Percentiles rank a stretch among this genome's conserved stretches.
These are phyloP conservation scores for Serendipita vermifera DNA, from an alignment of 768 basidiomycete species.

Conservation along the genomic window DNA sequence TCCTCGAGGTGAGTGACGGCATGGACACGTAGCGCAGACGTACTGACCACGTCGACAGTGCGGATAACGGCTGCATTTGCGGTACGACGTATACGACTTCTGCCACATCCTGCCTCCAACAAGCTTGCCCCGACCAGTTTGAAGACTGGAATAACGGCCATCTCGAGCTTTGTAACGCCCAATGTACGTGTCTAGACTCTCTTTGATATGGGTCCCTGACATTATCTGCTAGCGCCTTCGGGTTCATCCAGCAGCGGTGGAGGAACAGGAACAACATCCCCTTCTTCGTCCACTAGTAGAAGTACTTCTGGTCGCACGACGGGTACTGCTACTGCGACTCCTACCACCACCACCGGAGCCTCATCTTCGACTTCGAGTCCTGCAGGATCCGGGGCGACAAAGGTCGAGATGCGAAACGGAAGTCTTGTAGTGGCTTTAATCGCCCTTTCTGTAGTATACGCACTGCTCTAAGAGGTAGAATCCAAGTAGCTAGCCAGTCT, in stretches of 20 bases:
- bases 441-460: too few species aligned
- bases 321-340: too few species aligned
- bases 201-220: too few species aligned
- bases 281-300: not conserved
- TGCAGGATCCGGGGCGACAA: too few species aligned
- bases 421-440: too few species aligned
- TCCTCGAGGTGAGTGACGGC: not conserved
- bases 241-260: not conserved
- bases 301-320: too few species aligned
- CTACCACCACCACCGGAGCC: too few species aligned
- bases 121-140: not conserved
- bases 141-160: not conserved
- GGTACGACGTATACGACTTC: not conserved
- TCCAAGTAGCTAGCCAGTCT: too few species aligned
- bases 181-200: slow-evolving; percentile 1
- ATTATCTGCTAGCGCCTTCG: not conserved
- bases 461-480: too few species aligned
- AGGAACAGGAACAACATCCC: not conserved
- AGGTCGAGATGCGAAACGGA: too few species aligned
- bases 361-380: too few species aligned
- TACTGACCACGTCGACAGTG: not conserved
- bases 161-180: not conserved
- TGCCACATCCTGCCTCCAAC: not conserved
- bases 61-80: not conserved
- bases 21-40: not conserved